Conservation (phyloP, 257 asterid genomes). For the Leptodermis oblonga region DNA sequence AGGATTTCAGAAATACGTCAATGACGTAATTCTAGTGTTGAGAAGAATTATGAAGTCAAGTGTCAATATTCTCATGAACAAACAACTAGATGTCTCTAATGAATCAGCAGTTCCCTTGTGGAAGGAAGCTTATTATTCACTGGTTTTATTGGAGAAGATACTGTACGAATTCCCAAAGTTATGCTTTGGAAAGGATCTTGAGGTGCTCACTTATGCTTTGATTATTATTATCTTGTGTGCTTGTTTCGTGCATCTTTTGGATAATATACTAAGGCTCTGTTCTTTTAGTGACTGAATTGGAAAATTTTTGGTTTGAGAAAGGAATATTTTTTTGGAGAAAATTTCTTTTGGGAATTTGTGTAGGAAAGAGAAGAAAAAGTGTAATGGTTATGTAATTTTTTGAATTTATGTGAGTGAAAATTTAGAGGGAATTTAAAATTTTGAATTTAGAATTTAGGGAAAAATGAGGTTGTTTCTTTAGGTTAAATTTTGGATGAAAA, state of each 20-base stretch:
- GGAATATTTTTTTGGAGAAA: too few species aligned
- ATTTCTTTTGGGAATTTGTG: too few species aligned
- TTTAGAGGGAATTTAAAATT: too few species aligned
- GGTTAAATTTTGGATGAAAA: too few species aligned
- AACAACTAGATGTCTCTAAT: conserved; percentile 38
- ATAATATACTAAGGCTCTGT: neutral
- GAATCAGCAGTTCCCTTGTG: conserved; percentile 53
- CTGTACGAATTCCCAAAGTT: conserved; percentile 44
- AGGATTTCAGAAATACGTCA: conserved; percentile 46
- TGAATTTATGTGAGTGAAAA: too few species aligned
- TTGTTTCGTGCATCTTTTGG: neutral
- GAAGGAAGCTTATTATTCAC: conserved; percentile 90
- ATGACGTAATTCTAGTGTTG: conserved; percentile 44
- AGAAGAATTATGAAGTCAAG: conserved; percentile 58
- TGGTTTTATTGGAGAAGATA: conserved; percentile 80
- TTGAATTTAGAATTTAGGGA: too few species aligned
- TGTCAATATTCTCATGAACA: conserved; percentile 29
- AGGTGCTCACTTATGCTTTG: conserved; percentile 71
- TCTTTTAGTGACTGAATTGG: too few species aligned
- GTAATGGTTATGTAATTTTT: too few species aligned
- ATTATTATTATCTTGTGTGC: neutral
- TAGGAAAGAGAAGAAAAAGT: too few species aligned
- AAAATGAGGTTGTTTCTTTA: too few species aligned
- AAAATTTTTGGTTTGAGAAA: too few species aligned
- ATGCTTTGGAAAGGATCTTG: conserved; percentile 52